Percentiles rank a stretch among this genome's conserved stretches.
Conservation (phyloP, 2,329 filamentous ascomycete genomes). For the Talaromyces piceae region DNA sequence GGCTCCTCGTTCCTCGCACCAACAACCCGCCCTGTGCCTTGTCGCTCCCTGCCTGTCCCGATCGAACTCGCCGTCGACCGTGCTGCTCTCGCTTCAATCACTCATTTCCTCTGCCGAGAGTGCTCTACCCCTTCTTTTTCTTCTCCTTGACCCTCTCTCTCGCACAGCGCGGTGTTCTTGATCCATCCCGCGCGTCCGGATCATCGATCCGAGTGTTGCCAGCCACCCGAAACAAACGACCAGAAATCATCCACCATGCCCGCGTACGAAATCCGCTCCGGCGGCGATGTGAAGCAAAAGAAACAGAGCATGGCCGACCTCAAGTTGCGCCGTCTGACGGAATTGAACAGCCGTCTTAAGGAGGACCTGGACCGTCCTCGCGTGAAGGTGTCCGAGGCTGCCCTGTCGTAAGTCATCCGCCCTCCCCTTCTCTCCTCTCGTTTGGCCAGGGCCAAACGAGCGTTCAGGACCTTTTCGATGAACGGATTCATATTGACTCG, state of each 20-base stretch:
- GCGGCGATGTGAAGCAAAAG: conserved; percentile 70
- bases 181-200: conserved; percentile 4
- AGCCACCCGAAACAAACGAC: conserved; percentile 1
- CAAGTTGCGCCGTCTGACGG: conserved; percentile 90
- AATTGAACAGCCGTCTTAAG: conserved; percentile 90
- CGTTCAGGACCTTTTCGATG: background rate
- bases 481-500: conserved; percentile 8
- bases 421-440: too few species aligned
- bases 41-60: background rate
- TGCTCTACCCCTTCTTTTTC: too few species aligned
- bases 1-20: background rate
- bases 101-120: conserved; percentile 1
- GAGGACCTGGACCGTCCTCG: conserved; percentile 93
- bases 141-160: background rate
- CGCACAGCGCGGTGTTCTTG: background rate
- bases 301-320: conserved; percentile 99
- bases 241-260: conserved; percentile 44
- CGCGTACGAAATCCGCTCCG: conserved; percentile 59
- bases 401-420: conserved; percentile 60
- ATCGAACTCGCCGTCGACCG: background rate
- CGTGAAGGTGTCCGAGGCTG: conserved; percentile 90
- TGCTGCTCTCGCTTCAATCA: background rate
- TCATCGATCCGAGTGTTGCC: background rate
- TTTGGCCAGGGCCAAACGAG: conserved; percentile 5
- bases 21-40: background rate